phyloP scores from a whole-genome alignment of 2,329 filamentous ascomycete genomes.

The Plenodomus biglobosus region DNA sequence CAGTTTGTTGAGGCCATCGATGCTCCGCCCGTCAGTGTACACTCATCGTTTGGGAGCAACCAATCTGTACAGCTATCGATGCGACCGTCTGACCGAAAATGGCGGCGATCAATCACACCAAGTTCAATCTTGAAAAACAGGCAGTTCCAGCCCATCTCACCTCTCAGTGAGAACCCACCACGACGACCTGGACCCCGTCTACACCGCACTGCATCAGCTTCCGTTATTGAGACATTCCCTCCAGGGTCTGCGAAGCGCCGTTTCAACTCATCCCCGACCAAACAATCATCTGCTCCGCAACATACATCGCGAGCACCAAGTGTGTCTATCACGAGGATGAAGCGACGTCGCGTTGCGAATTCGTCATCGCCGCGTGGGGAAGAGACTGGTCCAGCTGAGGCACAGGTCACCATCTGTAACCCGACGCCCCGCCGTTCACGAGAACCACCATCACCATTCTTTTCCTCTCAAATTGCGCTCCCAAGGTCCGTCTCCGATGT shows the following conservation, averaged over 20 bases:
- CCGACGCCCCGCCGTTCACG: slow-evolving; percentile 49
- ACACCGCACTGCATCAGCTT: slow-evolving; percentile 34
- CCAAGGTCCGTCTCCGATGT: slow-evolving; percentile 36
- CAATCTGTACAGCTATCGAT: slow-evolving; percentile 37
- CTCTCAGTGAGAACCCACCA: slow-evolving; percentile 38
- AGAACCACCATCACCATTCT: slow-evolving; percentile 49
- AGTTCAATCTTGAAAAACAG: slow-evolving; percentile 37
- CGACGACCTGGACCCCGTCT: slow-evolving; percentile 28
- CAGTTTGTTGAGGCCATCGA: slow-evolving; percentile 66
- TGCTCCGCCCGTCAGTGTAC: slow-evolving; percentile 50
- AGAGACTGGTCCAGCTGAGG: slow-evolving; percentile 17
- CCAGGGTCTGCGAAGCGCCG: slow-evolving; percentile 36
- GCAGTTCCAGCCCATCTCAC: slow-evolving; percentile 38
- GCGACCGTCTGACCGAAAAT: slow-evolving; percentile 39
- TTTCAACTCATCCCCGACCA: slow-evolving; percentile 30
- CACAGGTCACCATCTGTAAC: slow-evolving; percentile 34
- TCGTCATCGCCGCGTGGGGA: slow-evolving; percentile 30
- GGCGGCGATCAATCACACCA: slow-evolving; percentile 41
- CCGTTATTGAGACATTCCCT: slow-evolving; percentile 24
- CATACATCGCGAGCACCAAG: slow-evolving; percentile 43
- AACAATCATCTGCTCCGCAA: slow-evolving; percentile 33
- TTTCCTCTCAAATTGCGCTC: slow-evolving; percentile 33
- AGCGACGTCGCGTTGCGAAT: slow-evolving; percentile 51
- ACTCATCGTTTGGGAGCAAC: slow-evolving; percentile 49
- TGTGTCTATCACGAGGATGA: slow-evolving; percentile 33